Base-by-base conservation (phyloP, 2,329 filamentous ascomycete species). In the Pseudogymnoascus sp. region DNA sequence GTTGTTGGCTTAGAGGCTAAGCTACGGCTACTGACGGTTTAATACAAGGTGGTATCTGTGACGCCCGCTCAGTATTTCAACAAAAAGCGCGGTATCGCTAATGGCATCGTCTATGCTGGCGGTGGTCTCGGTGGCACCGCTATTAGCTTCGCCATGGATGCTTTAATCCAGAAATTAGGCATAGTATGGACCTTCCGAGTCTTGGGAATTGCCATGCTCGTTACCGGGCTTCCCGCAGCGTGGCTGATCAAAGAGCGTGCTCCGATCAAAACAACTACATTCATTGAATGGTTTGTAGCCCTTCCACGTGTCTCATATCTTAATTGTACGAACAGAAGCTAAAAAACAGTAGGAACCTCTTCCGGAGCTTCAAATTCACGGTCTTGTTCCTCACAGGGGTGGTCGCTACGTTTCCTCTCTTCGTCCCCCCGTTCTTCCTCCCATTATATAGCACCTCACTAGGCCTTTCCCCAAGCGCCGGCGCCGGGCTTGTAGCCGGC, bases 381-480 rank as follows among this genome's bases (percentile, higher is more conserved):
- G 71, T 80, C 2, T 71, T 87, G 26, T 86, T 86, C 68, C 67
- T 81, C 3, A 79, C 79, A 4, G 80, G 82, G 0, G 80, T 78
- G 0, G 76, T 86, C 8, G 83, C 77, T 1, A 85, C 82, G 1
- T 87, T 87, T 65, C 80, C 84, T 0, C 77, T 86, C 14, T 80
- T 85, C 63, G 83, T 86, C 0, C 82, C 84, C 0, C 82, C 84
- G 0, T 87, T 85, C 73, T 86, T 86, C 69, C 72, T 86, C 0
- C 84, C 84, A 0, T 74, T 86, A 0, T 85, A 84, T 67, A 78
- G 77, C 29, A 73, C 76, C 3, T 82, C 82, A 0, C 75, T 87
- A n/a, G 81, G 82, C 0, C 73, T 87, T 6, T 76, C 78, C 0
- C 78, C 82, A 1, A 75, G 75, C 6, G 78, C 77, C 0, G 85